Evolutionary conservation across 768 basidiomycete genomes (phyloP).

Genomic region (Suillus occidentalis): DNA sequence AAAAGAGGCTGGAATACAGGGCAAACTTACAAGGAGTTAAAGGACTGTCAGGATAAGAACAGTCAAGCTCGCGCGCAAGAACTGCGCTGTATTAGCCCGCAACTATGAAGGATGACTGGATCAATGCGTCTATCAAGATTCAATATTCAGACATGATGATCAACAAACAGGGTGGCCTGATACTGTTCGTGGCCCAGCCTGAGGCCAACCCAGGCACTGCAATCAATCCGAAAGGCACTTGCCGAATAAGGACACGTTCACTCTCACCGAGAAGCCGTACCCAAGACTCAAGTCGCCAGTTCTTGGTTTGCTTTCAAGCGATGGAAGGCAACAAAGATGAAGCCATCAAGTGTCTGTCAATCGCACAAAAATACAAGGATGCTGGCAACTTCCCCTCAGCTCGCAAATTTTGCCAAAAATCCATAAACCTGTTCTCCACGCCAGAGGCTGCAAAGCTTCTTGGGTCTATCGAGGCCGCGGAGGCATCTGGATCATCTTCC

Average conservation of each 20-base stretch:
- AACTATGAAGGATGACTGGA: background rate
- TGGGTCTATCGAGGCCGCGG: slow-evolving; percentile 60
- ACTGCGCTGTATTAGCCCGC: background rate
- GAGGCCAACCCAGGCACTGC: background rate
- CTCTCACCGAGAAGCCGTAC: background rate
- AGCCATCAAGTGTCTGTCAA: slow-evolving; percentile 75
- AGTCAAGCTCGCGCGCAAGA: background rate
- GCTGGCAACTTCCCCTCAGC: slow-evolving; percentile 74
- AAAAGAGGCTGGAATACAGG: background rate
- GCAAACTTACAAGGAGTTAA: background rate
- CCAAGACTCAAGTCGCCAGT: background rate
- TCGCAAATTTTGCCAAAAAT: slow-evolving; percentile 88
- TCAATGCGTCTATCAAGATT: background rate
- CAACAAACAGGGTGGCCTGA: background rate
- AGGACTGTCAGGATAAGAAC: background rate
- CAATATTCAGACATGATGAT: too few relatives aligned
- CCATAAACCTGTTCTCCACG: slow-evolving; percentile 77
- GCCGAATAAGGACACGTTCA: slow-evolving; percentile 5
- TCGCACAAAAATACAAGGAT: slow-evolving; percentile 75
- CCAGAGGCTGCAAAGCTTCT: slow-evolving; percentile 72
- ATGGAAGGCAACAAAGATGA: slow-evolving; percentile 94
- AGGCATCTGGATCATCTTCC: slow-evolving; percentile 33
- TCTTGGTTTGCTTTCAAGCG: slow-evolving; percentile 14
- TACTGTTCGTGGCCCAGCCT: background rate
- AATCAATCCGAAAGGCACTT: slow-evolving; percentile 4